Evolutionary conservation across 305 asterid species (phyloP).

Genomic region (Solanum chacoense): DNA sequence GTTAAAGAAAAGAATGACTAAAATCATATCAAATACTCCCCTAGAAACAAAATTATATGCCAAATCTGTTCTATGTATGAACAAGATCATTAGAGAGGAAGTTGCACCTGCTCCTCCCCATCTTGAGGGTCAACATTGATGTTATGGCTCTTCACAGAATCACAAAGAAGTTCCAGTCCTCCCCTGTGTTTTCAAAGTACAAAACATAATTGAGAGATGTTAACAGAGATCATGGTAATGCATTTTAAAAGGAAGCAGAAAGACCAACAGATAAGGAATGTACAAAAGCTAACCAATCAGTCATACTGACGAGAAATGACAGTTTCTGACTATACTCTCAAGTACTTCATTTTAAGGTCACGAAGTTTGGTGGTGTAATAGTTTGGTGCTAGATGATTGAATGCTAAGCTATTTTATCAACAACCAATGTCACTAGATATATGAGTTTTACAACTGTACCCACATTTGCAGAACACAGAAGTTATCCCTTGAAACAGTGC

Average conservation of each 20-base stretch:
- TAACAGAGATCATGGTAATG: neutral
- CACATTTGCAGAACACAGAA: neutral
- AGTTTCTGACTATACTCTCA: neutral
- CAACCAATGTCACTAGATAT: neutral
- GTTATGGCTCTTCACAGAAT: slow-evolving; percentile 31
- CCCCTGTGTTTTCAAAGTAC: slow-evolving; percentile 19
- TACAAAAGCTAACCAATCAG: neutral
- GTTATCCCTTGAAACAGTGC: neutral
- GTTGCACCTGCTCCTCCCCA: slow-evolving; percentile 18
- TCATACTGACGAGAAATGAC: neutral
- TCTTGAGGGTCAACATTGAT: slow-evolving; percentile 19
- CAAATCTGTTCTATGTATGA: neutral
- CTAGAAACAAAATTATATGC: neutral
- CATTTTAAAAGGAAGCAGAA: neutral
- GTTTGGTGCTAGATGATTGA: neutral
- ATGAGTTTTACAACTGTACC: neutral
- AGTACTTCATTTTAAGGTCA: neutral
- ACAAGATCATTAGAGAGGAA: neutral
- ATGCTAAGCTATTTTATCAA: neutral
- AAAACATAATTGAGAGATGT: neutral
- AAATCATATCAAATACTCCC: neutral
- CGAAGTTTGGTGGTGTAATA: neutral
- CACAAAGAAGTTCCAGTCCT: slow-evolving; percentile 43
- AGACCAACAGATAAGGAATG: neutral
- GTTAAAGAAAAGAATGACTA: slow-evolving; percentile 3